Percentiles rank a stretch among this genome's conserved stretches.
phyloP scores from a whole-genome alignment of 768 basidiomycete genomes.

The Tremella yokohamensis region DNA sequence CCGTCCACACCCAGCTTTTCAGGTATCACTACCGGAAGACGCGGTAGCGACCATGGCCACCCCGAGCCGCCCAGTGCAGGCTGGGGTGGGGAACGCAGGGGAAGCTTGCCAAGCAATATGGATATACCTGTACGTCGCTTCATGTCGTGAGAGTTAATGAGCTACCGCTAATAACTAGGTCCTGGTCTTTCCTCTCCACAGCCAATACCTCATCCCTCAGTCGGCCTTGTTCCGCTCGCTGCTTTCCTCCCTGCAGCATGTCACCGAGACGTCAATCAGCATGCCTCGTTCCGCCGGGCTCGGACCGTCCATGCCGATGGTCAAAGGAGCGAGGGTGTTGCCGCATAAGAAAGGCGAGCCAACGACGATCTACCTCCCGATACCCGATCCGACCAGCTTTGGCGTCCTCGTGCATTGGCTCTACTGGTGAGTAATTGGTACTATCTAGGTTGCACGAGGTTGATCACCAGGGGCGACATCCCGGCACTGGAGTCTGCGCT shows the following conservation, averaged over 20 bases:
- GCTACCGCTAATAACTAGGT: constrained; percentile 14
- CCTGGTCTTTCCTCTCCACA: constrained; percentile 57
- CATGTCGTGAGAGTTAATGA: background rate
- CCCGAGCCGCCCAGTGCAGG: background rate
- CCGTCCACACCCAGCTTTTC: background rate
- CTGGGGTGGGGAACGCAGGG: constrained; percentile 13
- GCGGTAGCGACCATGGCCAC: background rate
- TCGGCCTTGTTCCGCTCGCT: constrained; percentile 58
- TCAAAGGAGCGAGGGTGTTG: constrained; percentile 29
- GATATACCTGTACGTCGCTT: constrained; percentile 12
- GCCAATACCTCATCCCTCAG: constrained; percentile 77
- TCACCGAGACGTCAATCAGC: background rate
- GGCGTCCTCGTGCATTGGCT: constrained; percentile 46
- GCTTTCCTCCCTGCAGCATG: constrained; percentile 59
- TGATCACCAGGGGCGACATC: constrained; percentile 70
- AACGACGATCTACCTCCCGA: constrained; percentile 36
- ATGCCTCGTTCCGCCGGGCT: constrained; percentile 1
- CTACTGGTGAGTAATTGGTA: constrained; percentile 56
- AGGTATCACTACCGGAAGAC: background rate
- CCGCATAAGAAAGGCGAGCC: constrained; percentile 27
- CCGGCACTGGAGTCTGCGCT: constrained; percentile 66
- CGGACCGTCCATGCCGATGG: constrained; percentile 2
- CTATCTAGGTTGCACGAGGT: constrained; percentile 64
- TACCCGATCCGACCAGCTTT: constrained; percentile 47
- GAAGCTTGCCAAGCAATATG: constrained; percentile 11